A percentile compares a stretch with the other conserved stretches of the same genome.
Evolutionary conservation across 1,139 yeast genomes (phyloP).

Genomic region (Saccharomyces pastorianus): DNA sequence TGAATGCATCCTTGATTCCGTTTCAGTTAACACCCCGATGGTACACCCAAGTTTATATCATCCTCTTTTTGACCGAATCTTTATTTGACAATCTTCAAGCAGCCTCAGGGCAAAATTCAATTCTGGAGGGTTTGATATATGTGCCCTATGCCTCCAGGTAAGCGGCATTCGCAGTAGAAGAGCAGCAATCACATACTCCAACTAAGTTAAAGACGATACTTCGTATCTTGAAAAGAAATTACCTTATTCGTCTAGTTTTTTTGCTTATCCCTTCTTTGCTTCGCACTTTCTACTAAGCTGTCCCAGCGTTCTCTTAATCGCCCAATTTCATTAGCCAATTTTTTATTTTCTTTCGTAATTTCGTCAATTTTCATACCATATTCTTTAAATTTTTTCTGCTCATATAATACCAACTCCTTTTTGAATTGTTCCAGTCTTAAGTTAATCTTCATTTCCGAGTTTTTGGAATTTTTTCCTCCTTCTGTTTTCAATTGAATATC

Average conservation of each 20-base stretch:
- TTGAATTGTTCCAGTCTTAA: slow-evolving; percentile 24
- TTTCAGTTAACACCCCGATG: background rate
- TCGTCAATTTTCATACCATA: slow-evolving; percentile 27
- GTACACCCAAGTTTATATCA: background rate
- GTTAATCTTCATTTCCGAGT: slow-evolving; percentile 8
- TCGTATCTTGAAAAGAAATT: background rate
- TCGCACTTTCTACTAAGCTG: slow-evolving; percentile 41
- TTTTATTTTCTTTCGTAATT: slow-evolving; percentile 29
- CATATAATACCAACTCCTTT: slow-evolving; percentile 29
- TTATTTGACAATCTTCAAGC: background rate
- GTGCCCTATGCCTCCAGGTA: background rate
- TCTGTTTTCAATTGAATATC: slow-evolving; percentile 7
- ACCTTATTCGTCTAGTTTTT: slow-evolving; percentile 2
- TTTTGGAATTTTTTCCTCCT: slow-evolving; percentile 5
- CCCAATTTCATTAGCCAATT: slow-evolving; percentile 34
- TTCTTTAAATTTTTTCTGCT: slow-evolving; percentile 26
- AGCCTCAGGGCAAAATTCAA: background rate
- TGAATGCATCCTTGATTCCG: background rate
- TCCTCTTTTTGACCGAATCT: background rate
- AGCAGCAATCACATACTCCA: background rate
- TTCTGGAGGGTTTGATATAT: background rate
- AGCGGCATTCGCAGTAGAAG: background rate
- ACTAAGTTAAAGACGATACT: background rate
- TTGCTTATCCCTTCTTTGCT: slow-evolving; percentile 30
- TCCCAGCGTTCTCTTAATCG: slow-evolving; percentile 42